Evolutionary conservation across 2,329 filamentous ascomycete species (phyloP), one percentile per base, ranked within the genome.

Genomic region (Fusarium acutatum): DNA sequence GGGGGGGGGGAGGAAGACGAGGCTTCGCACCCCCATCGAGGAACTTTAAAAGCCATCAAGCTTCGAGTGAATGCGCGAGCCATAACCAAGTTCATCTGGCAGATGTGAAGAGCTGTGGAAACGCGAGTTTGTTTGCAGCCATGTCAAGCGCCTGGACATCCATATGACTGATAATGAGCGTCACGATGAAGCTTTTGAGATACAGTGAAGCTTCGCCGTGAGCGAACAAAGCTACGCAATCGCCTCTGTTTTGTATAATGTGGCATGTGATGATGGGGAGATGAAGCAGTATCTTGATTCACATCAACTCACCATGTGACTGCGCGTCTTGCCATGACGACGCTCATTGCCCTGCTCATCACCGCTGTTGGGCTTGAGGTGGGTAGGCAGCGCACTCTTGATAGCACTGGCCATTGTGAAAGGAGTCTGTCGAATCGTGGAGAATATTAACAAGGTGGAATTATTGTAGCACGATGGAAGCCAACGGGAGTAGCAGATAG

Each of bases 311-410:
- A 93, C 93, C 90, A 95, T 93, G 84, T 95, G 93, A 70, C 92
- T 94, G 83, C 93, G 92, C 77, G 92, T 93, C 89, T 95, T 95
- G 85, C 93, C 93, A 83, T 95, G 93, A 82, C 91, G 91, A 72
- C 88, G 87, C 78, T 88, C 85, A 75, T 90, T 87, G 74, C 85
- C 85, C 56, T 87, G 85, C 67, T 81, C 80, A 64, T 84, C 84
- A 57, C 79, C 82, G 64, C 83, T 87, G 77, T 79, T 79, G 71
- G 91, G 88, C 89, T 94, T 96, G 79, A 98, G 89, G 88, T 97
- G 96, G 47, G 93, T 88, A 74, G 95, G 94, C 78, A 98, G 86
- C 74, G 94, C 93, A 84, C 90, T 91, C 87, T 90, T 94, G 78
- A 91, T 86, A 77, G 87, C 86, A 80, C 90, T 88, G 74, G 93